phyloP scores from a whole-genome alignment of 2,329 filamentous ascomycete genomes.

The Tolypocladium nubicola region DNA sequence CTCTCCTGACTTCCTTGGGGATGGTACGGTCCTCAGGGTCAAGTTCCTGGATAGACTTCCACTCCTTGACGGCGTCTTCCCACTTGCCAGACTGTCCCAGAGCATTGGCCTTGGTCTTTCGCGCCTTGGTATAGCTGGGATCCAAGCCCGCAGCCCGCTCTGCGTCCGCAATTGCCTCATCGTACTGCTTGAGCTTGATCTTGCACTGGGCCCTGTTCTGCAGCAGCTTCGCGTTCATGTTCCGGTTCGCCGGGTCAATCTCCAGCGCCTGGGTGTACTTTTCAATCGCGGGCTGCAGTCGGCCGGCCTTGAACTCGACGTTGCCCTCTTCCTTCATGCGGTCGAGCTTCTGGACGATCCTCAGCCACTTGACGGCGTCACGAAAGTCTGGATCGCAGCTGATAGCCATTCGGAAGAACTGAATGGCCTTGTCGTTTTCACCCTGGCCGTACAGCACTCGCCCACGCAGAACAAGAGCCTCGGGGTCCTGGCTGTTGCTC shows the following conservation, averaged over 20 bases:
- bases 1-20: slow-evolving; percentile 74
- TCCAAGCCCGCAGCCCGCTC: slow-evolving; percentile 76
- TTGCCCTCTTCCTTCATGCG: slow-evolving; percentile 94
- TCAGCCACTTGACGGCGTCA: slow-evolving; percentile 78
- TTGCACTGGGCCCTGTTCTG: slow-evolving; percentile 87
- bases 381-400: slow-evolving; percentile 87
- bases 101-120: slow-evolving; percentile 88
- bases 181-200: slow-evolving; percentile 74
- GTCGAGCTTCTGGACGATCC: slow-evolving; percentile 84
- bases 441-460: slow-evolving; percentile 82
- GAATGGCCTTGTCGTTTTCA: slow-evolving; percentile 89
- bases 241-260: slow-evolving; percentile 79
- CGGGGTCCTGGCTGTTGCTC: slow-evolving; percentile 81
- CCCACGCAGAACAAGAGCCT: slow-evolving; percentile 83
- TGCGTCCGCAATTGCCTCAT: slow-evolving; percentile 74
- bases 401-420: slow-evolving; percentile 83
- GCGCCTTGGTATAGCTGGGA: slow-evolving; percentile 76
- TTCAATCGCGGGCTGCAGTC: slow-evolving; percentile 70
- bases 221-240: slow-evolving; percentile 87
- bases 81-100: slow-evolving; percentile 76
- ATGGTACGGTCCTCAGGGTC: slow-evolving; percentile 76
- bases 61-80: slow-evolving; percentile 84
- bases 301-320: slow-evolving; percentile 73
- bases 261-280: slow-evolving; percentile 76
- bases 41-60: slow-evolving; percentile 74